These are phyloP conservation scores for Chamaecrista fasciculata DNA, from an alignment of 306 rosid genomes.

Conservation along the genomic window DNA sequence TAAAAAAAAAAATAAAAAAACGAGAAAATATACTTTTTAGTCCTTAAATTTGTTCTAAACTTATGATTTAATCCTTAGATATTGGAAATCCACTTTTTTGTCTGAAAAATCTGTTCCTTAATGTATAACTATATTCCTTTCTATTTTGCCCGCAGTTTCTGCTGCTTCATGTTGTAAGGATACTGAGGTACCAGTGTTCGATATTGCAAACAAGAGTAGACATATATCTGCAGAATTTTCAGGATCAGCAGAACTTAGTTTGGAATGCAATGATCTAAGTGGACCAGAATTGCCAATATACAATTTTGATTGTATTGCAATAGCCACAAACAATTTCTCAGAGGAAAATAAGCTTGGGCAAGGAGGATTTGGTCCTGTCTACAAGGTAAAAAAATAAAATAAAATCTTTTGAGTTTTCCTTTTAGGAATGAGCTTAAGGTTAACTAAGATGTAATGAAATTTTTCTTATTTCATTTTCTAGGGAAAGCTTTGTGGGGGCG, in stretches of 20 bases:
- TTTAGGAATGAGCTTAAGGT: not conserved
- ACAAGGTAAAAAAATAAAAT: constrained; percentile 46
- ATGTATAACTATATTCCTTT: constrained; percentile 1
- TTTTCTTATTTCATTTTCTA: constrained; percentile 18
- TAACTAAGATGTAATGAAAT: not conserved
- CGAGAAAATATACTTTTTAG: too few species aligned
- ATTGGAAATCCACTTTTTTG: too few species aligned
- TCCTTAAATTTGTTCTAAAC: too few species aligned
- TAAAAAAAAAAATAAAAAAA: too few species aligned
- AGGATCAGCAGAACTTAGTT: constrained; percentile 45
- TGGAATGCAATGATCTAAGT: constrained; percentile 41
- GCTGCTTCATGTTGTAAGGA: constrained; percentile 33
- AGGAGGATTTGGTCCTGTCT: constrained; percentile 76
- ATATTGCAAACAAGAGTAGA: constrained; percentile 31
- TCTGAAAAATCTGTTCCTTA: not conserved
- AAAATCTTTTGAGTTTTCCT: not conserved
- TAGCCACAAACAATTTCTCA: constrained; percentile 57
- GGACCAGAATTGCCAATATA: constrained; percentile 56
- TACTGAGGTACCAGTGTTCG: constrained; percentile 13
- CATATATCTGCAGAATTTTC: constrained; percentile 57
- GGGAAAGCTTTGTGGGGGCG: constrained; percentile 55
- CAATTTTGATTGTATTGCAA: constrained; percentile 47
- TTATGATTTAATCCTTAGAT: too few species aligned
- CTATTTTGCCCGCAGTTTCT: constrained; percentile 33
- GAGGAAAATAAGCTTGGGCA: constrained; percentile 69